Base-by-base conservation (phyloP, 73 alveolate genomes). In the Stentor roeselii region DNA sequence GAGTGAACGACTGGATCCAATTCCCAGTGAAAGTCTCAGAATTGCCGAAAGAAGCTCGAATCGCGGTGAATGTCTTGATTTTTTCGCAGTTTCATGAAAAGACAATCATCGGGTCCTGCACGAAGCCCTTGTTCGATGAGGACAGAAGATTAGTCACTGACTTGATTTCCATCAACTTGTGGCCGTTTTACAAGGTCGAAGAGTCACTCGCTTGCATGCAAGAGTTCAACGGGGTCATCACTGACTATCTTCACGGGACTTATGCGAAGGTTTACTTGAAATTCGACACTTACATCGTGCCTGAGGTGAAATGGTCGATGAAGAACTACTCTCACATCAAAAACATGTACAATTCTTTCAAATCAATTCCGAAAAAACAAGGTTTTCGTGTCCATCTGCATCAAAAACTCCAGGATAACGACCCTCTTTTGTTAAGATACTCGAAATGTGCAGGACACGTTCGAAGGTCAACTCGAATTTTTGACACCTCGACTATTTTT, bases 131-230 rank as follows among this genome's bases (percentile, higher is more conserved):
- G 14, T 88, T 88, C 40, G 92, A 88, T 88, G 85, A 84, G 31
- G 83, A 76, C 34, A 75, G 61, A 31, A 83, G 59, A 38, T 84
- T 85, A 36, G 75, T 76, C 37, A 40, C 86, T 59, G 87, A 87
- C 0, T 39, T 88, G 36, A 75, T 84, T 84, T 39, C 78, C 31
- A 85, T 88, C 3, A 88, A 88, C 39, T 38, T 88, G 32, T 88
- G 93, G 93, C 93, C 93, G 42, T 88, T 88, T 36, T 88, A 88
- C 42, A 86, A 86, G 59, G 76, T 85, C 30, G 88, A 88, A 60
- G 85, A 82, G 37, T 50, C 87, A 59, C 75, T 88, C 35, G 60
- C 85, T n/a, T 88, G 93, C 42, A 88, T 88, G 93, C 83, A 88
- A 4, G 31, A 88, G 59, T 88, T 82, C 59, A 76, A 87, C 87